Evolutionary conservation across 305 asterid species (phyloP).

Genomic region (Galium porrigens): DNA sequence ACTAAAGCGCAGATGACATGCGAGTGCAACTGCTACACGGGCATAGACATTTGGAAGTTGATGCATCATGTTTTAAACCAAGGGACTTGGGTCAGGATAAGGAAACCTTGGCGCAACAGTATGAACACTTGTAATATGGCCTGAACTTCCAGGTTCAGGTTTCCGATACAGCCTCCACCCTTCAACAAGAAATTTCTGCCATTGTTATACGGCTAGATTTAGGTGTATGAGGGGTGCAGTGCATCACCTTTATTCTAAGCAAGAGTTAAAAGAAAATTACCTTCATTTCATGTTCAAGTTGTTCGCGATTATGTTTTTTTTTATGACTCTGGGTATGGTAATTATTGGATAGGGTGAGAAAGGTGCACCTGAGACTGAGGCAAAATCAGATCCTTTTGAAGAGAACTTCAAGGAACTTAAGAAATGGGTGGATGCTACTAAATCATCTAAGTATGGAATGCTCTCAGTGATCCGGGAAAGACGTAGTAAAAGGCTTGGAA

Average conservation of each 20-base stretch:
- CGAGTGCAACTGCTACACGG: too few relatives aligned
- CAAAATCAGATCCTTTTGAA: slow-evolving; percentile 42
- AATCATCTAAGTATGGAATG: slow-evolving; percentile 55
- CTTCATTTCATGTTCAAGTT: neutral
- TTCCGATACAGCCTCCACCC: too few relatives aligned
- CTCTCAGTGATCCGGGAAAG: slow-evolving; percentile 58
- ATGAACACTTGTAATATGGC: too few relatives aligned
- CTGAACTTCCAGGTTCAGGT: too few relatives aligned
- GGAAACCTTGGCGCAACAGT: too few relatives aligned
- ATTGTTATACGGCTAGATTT: too few relatives aligned
- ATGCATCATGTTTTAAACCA: too few relatives aligned
- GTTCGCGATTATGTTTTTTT: neutral
- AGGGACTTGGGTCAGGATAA: too few relatives aligned
- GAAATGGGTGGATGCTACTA: slow-evolving; percentile 67
- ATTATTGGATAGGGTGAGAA: slow-evolving; percentile 30
- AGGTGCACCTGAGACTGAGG: slow-evolving; percentile 31
- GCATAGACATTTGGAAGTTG: too few relatives aligned
- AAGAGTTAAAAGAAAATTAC: neutral
- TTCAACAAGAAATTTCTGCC: too few relatives aligned
- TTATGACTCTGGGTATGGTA: neutral
- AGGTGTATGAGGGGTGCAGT: neutral
- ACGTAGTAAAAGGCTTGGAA: slow-evolving; percentile 66
- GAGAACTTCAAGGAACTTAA: slow-evolving; percentile 77
- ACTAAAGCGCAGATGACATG: too few relatives aligned
- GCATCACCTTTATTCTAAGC: neutral